These are phyloP conservation scores for Cytospora piceae DNA, from an alignment of 2,329 filamentous ascomycete genomes.

Conservation along the genomic window DNA sequence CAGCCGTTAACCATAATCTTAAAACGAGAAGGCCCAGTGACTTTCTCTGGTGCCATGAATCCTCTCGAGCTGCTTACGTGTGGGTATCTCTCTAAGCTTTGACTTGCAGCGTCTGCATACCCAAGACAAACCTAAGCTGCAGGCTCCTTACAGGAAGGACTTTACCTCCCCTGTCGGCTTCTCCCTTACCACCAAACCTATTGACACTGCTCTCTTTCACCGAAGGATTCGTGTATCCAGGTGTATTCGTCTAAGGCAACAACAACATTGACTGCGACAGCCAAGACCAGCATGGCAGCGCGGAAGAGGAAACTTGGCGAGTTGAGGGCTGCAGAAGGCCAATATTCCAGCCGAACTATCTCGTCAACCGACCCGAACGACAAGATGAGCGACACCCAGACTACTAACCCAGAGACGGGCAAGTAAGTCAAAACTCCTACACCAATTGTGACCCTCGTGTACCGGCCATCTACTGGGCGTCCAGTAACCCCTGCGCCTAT, in stretches of 20 bases:
- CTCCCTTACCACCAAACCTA: too few relatives aligned
- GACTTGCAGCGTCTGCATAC: too few relatives aligned
- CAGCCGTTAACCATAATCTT: background rate
- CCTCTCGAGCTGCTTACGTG: too few relatives aligned
- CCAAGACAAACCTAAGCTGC: too few relatives aligned
- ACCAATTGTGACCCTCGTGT: background rate
- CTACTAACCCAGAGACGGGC: background rate
- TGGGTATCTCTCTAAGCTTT: too few relatives aligned
- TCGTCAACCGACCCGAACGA: background rate
- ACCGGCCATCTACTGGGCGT: background rate
- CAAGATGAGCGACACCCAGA: background rate
- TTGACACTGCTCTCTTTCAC: too few relatives aligned
- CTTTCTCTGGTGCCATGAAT: too few relatives aligned
- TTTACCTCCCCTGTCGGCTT: too few relatives aligned
- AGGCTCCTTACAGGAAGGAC: too few relatives aligned
- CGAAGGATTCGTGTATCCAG: background rate
- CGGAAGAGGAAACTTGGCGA: background rate
- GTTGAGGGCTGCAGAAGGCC: background rate
- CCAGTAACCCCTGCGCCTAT: background rate
- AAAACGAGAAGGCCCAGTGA: too few relatives aligned
- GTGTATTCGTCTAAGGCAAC: background rate
- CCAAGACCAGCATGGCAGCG: background rate
- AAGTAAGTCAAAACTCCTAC: background rate
- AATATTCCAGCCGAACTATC: background rate
- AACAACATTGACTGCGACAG: background rate